phyloP scores from a whole-genome alignment of 148 eudicot species.

The Vaccinium corymbosum region DNA sequence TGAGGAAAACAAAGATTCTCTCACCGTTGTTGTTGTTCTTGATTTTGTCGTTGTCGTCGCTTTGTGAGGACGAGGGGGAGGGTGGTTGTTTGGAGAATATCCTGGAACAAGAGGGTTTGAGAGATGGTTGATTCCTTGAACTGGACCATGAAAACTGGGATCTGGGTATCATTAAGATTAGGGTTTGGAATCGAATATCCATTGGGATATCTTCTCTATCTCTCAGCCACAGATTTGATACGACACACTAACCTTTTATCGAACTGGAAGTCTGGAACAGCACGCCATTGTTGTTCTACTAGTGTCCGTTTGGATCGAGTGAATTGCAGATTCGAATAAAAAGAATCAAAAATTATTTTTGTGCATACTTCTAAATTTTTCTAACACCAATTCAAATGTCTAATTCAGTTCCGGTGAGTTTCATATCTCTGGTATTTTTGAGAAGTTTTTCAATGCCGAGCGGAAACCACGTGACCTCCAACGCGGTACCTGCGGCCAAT shows the following conservation, averaged over 20 bases:
- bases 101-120: slow-evolving; percentile 34
- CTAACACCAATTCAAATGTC: no score
- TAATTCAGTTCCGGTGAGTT: no score
- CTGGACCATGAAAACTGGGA: background rate
- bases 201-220: slow-evolving; percentile 8
- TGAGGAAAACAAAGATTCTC: background rate
- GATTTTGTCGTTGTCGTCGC: slow-evolving; percentile 30
- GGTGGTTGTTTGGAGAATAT: slow-evolving; percentile 35
- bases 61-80: background rate
- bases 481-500: no score
- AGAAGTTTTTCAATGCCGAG: no score
- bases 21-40: slow-evolving; percentile 21
- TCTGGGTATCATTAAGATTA: slow-evolving; percentile 2
- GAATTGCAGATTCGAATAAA: no score
- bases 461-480: no score
- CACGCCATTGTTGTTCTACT: background rate
- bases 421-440: no score
- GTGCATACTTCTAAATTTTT: no score
- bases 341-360: no score
- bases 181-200: slow-evolving; percentile 34
- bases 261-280: background rate
- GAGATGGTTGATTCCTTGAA: slow-evolving; percentile 15
- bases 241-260: background rate
- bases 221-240: background rate
- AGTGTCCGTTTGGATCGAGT: background rate